phyloP scores from a whole-genome alignment of 2,329 filamentous ascomycete genomes.

The Zelopaecilomyces penicillatus region DNA sequence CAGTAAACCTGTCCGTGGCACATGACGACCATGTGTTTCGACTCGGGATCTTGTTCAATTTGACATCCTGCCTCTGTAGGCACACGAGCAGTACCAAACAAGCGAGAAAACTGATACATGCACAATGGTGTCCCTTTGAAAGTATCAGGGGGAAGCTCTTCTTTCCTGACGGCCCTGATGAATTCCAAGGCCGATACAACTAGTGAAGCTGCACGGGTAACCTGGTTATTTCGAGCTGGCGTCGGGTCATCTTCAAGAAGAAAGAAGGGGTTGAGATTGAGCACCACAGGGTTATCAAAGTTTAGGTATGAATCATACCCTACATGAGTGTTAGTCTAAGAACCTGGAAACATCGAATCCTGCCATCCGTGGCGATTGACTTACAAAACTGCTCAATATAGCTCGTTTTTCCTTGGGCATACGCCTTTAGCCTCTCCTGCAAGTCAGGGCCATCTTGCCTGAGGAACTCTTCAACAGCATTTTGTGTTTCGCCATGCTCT shows the following conservation, averaged over 20 bases:
- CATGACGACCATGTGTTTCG: constrained; percentile 87
- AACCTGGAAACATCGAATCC: background rate
- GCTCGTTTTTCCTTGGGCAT: constrained; percentile 83
- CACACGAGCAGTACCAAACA: constrained; percentile 91
- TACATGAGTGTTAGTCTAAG: constrained; percentile 25
- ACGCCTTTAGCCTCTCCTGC: constrained; percentile 82
- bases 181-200: constrained; percentile 87
- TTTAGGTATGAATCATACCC: constrained; percentile 99
- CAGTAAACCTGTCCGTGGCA: constrained; percentile 96
- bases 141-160: constrained; percentile 85
- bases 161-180: constrained; percentile 82
- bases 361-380: constrained; percentile 24
- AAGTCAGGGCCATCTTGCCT: constrained; percentile 71
- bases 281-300: constrained; percentile 92
- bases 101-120: constrained; percentile 96
- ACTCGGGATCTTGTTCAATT: constrained; percentile 88
- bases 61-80: constrained; percentile 92
- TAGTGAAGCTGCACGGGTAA: constrained; percentile 86
- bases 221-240: constrained; percentile 90
- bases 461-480: constrained; percentile 77
- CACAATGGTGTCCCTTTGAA: constrained; percentile 77
- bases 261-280: constrained; percentile 98
- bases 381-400: constrained; percentile 98
- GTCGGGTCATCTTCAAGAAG: constrained; percentile 95
- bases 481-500: constrained; percentile 74